Evolutionary conservation across 2,329 filamentous ascomycete species (phyloP).

Genomic region (Stagonosporopsis cucurbitacearum): DNA sequence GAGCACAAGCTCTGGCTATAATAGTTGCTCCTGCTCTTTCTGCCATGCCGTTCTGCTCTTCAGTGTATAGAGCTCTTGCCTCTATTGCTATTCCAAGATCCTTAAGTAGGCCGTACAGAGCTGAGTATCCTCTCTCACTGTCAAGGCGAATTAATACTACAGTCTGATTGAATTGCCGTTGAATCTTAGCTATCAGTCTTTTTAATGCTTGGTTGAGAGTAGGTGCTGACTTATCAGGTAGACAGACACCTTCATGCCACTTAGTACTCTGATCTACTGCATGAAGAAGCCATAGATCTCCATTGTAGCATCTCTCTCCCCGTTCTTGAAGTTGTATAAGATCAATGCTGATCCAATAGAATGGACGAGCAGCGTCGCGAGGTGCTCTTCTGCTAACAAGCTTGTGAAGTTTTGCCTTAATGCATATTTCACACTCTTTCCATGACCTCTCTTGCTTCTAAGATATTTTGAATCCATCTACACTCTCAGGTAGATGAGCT

Average conservation of each 20-base stretch:
- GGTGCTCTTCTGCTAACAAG: too few species aligned
- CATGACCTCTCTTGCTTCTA: too few species aligned
- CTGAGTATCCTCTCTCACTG: conserved; percentile 8
- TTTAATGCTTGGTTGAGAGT: conserved; percentile 6
- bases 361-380: too few species aligned
- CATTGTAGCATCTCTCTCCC: conserved; percentile 13
- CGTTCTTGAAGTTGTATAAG: too few species aligned
- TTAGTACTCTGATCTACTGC: conserved; percentile 2
- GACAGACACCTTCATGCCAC: conserved; percentile 10
- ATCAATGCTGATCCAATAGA: too few species aligned
- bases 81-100: conserved; percentile 11
- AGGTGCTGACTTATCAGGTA: not conserved
- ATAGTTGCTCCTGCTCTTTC: conserved; percentile 7
- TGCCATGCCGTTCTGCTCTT: conserved; percentile 15
- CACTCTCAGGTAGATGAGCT: too few species aligned
- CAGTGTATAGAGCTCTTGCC: conserved; percentile 1
- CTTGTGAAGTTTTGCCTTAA: too few species aligned
- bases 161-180: conserved; percentile 2
- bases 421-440: too few species aligned
- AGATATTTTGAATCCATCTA: too few species aligned
- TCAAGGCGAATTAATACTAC: conserved; percentile 7
- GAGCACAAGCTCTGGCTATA: not conserved
- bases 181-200: conserved; percentile 9
- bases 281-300: too few species aligned
- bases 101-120: not conserved